These are phyloP conservation scores for Leccinum longicurvipes DNA, from an alignment of 768 basidiomycete genomes.

Conservation along the genomic window DNA sequence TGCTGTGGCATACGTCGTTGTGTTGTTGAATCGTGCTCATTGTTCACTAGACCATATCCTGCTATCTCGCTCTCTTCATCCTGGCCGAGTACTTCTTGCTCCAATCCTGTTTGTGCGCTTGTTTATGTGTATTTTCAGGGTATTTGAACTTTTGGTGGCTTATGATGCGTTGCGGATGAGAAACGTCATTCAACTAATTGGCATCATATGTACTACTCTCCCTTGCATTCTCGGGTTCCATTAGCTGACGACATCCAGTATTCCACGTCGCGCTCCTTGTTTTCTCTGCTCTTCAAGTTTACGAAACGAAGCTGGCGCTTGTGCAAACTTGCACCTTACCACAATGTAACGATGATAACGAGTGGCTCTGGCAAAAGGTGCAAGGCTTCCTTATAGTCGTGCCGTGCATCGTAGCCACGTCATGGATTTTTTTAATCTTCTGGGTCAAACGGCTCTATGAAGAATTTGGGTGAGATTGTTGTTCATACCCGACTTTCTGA, in stretches of 20 bases:
- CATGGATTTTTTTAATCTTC: conserved; percentile 66
- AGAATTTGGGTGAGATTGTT: conserved; percentile 71
- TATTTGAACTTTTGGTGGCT: conserved; percentile 79
- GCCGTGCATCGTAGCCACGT: conserved; percentile 63
- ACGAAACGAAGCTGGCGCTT: conserved; percentile 66
- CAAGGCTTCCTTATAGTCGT: conserved; percentile 68
- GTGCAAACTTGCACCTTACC: conserved; percentile 24
- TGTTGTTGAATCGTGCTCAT: conserved; percentile 10
- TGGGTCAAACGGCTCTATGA: conserved; percentile 68
- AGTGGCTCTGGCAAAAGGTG: conserved; percentile 58
- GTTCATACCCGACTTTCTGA: neutral
- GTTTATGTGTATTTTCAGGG: conserved; percentile 37
- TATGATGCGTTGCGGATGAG: conserved; percentile 78
- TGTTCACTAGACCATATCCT: conserved; percentile 62
- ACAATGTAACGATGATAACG: conserved; percentile 48
- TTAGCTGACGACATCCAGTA: conserved; percentile 30
- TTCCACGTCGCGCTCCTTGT: conserved; percentile 76
- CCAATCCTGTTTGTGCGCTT: neutral
- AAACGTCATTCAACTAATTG: conserved; percentile 75
- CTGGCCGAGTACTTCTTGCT: conserved; percentile 63
- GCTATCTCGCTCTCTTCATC: conserved; percentile 81
- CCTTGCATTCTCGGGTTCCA: neutral
- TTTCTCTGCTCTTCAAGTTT: conserved; percentile 72
- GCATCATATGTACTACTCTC: conserved; percentile 59
- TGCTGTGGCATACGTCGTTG: conserved; percentile 14